Base-by-base conservation (phyloP, 352 stramenopile species). In the Phytophthora sp. region DNA sequence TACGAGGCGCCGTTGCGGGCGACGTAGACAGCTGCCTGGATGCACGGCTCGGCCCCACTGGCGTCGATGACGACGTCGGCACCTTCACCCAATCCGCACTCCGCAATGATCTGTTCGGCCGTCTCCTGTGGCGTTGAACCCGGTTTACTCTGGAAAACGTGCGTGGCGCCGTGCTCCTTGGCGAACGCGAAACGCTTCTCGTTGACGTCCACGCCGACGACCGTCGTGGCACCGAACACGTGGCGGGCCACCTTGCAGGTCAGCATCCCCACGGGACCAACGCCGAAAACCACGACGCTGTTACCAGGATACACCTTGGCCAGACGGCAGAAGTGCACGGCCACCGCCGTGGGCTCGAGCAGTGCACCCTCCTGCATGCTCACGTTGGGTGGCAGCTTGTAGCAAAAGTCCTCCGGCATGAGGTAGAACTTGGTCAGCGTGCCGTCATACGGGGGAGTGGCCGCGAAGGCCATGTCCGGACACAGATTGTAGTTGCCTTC, bases 61-160 rank as follows among this genome's bases (percentile, higher is more conserved):
- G 67, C 67, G 12, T 74, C 66, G 13, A 74, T 63, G 15, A 74
- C 66, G 15, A 74, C 45, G 55, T 74, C 67, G 6, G 67, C 61
- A 4, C 67, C 67, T 16, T 74, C 55, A 11, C 53, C 66, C 9
- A 74, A 50, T 18, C 35, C 61, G 29, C 47, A 63, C 12, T 63
- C 26, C 1, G 24, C 30, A 26, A 75, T 65, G 39, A 75, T 71
- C 30, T 65, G 21, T 3, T 67, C n/a, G 30, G 67, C 67, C 8
- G 18, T 65, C 36, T 67, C 36, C 39, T 71, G 29, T 8, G 67
- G 56, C 24, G 67, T 68, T 3, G 29, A 30, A 5, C 33, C 51
- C 18, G 21, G 7, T 15, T 52, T 57, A 21, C 42, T 63, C 33
- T 52, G 35, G n/a, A 62, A 75, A 12, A 75, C 62, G 56, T 75